Conservation (phyloP, 768 basidiomycete genomes). For the Naganishia onofrii region DNA sequence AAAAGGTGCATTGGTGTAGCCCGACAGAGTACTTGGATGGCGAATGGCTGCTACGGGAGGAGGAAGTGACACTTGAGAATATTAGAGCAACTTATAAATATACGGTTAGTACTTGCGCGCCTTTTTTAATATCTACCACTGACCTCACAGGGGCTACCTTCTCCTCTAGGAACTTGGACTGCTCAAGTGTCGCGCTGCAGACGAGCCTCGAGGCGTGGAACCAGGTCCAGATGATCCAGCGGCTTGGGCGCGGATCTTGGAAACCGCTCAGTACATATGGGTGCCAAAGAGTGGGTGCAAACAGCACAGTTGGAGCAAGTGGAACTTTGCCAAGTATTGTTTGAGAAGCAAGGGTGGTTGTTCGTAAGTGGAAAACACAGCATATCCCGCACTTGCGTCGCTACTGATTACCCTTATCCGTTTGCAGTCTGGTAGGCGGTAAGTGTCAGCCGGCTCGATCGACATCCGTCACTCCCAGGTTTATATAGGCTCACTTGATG, state of each 20-base stretch:
- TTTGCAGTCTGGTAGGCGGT: too few species aligned
- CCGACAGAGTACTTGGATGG: slow-evolving; percentile 12
- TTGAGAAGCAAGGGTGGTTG: slow-evolving; percentile 18
- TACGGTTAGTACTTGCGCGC: not conserved
- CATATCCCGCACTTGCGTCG: too few species aligned
- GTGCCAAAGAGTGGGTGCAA: not conserved
- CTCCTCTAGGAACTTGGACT: not conserved
- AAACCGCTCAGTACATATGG: slow-evolving; percentile 21
- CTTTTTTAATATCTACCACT: not conserved
- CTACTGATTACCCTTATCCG: too few species aligned
- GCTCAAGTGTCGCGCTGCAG: slow-evolving; percentile 20
- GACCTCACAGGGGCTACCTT: too few species aligned
- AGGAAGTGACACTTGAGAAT: too few species aligned
- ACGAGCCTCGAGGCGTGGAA: not conserved
- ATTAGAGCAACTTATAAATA: not conserved
- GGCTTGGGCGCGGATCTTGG: slow-evolving; percentile 1
- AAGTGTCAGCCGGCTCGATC: too few species aligned
- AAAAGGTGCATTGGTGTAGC: slow-evolving; percentile 3
- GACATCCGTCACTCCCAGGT: not conserved
- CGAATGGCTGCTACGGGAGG: too few species aligned
- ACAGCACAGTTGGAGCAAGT: not conserved
- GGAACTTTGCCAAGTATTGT: slow-evolving; percentile 1
- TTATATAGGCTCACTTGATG: not conserved
- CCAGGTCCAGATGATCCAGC: slow-evolving; percentile 2
- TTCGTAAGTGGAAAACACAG: slow-evolving; percentile 22